A percentile compares a stretch with the other conserved stretches of the same genome.
These are phyloP conservation scores for Spergularia azorica DNA, from an alignment of 179 eudicot genomes.

Conservation along the genomic window DNA sequence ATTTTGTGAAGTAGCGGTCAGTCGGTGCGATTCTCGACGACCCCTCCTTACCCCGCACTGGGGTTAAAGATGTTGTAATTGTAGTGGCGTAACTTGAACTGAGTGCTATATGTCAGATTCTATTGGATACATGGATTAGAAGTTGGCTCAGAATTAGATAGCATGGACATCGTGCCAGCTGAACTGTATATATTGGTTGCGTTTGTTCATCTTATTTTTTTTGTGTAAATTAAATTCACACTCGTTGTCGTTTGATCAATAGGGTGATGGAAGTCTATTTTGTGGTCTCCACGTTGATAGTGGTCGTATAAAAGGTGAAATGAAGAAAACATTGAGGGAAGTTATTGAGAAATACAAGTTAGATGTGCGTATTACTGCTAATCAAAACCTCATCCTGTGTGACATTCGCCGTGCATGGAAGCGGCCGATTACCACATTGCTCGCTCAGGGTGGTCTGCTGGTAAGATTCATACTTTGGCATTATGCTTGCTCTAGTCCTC, in stretches of 20 bases:
- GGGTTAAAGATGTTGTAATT: too few relatives aligned
- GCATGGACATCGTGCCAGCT: not conserved
- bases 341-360: constrained; percentile 87
- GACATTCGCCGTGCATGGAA: constrained; percentile 74
- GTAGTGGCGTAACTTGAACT: not conserved
- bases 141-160: constrained; percentile 17
- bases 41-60: too few relatives aligned
- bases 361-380: constrained; percentile 92
- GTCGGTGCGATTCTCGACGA: too few relatives aligned
- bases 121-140: constrained; percentile 28
- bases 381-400: constrained; percentile 89
- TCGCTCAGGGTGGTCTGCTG: constrained; percentile 87
- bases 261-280: constrained; percentile 90
- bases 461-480: constrained; percentile 39
- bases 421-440: constrained; percentile 76
- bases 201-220: constrained; percentile 10
- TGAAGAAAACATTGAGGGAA: constrained; percentile 86
- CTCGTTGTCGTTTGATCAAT: constrained; percentile 21
- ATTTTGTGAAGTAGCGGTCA: too few relatives aligned
- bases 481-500: not conserved
- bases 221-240: not conserved
- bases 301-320: constrained; percentile 85
- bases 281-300: constrained; percentile 93
- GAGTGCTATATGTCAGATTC: not conserved
- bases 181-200: constrained; percentile 19